These are phyloP conservation scores for Isatis lusitanica DNA, from an alignment of 441 rosid genomes.

Conservation along the genomic window DNA sequence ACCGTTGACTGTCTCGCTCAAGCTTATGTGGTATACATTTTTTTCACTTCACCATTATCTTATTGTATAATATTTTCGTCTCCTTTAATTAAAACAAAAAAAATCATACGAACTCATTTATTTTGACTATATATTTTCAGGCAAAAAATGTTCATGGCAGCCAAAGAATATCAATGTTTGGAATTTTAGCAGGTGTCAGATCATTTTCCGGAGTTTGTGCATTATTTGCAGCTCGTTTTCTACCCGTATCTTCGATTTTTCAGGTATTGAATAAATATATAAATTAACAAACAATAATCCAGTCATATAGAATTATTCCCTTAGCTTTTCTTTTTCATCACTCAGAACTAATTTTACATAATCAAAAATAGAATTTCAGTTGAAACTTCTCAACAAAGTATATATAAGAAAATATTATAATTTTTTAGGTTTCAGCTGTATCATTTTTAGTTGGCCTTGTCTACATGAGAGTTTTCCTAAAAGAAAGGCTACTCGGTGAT, in stretches of 20 bases:
- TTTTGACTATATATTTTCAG: conserved; percentile 35
- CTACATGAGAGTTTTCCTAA: conserved; percentile 77
- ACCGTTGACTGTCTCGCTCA: conserved; percentile 68
- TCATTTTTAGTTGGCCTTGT: conserved; percentile 50
- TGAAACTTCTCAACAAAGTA: background rate
- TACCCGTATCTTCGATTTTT: conserved; percentile 52
- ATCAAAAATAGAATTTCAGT: background rate
- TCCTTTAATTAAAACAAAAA: no score
- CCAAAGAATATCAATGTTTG: conserved; percentile 62
- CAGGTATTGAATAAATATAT: conserved; percentile 42
- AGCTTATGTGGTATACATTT: conserved; percentile 67
- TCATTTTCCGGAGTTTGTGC: conserved; percentile 54
- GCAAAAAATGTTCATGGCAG: conserved; percentile 54
- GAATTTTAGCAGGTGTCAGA: conserved; percentile 54
- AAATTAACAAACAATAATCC: background rate
- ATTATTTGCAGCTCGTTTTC: conserved; percentile 68
- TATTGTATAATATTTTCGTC: background rate
- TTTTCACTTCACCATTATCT: background rate
- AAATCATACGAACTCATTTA: background rate
- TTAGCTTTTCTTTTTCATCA: no score
- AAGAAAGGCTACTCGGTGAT: conserved; percentile 43
- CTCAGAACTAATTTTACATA: background rate
- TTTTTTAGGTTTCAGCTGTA: conserved; percentile 52
- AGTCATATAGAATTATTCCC: background rate
- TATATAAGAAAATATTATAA: background rate